Evolutionary conservation across 805 yeast genomes (phyloP).

Genomic region (Zygoascus biomembranicola): DNA sequence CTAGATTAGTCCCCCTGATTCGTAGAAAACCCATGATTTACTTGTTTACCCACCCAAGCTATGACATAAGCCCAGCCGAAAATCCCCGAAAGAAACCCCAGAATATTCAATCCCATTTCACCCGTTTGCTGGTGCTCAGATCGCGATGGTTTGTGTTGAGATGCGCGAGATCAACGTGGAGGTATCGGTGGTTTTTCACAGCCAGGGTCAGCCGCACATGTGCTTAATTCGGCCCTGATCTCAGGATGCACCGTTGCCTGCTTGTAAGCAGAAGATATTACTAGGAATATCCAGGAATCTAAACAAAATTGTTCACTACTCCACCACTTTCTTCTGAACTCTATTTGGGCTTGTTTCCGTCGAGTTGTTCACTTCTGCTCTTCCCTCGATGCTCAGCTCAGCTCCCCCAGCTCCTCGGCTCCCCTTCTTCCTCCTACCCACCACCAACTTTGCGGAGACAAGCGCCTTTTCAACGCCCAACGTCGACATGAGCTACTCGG

Average conservation of each 20-base stretch:
- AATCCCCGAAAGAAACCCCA: neutral
- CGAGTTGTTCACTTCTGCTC: neutral
- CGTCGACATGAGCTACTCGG: conserved; percentile 15
- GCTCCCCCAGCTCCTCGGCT: neutral
- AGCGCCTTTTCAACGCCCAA: too few relatives aligned
- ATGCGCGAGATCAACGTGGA: too few relatives aligned
- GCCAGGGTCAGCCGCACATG: too few relatives aligned
- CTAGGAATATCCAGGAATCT: too few relatives aligned
- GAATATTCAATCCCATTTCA: conserved; percentile 2
- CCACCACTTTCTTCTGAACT: neutral
- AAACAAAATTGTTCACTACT: too few relatives aligned
- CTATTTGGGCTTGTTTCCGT: neutral
- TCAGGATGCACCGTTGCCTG: too few relatives aligned
- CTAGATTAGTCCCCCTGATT: neutral
- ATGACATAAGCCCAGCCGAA: conserved; percentile 19
- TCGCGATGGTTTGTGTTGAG: conserved; percentile 8
- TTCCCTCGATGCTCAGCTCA: neutral
- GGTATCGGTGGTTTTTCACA: too few relatives aligned
- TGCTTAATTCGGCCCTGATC: too few relatives aligned
- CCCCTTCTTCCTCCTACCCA: neutral
- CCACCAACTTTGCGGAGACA: neutral
- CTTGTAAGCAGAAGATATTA: too few relatives aligned
- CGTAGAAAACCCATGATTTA: neutral
- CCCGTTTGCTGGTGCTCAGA: neutral
- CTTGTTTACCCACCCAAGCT: conserved; percentile 14